A percentile compares a stretch with the other conserved stretches of the same genome.
Evolutionary conservation across 2,329 filamentous ascomycete species (phyloP).

Genomic region (Hyphodiscus sp.): DNA sequence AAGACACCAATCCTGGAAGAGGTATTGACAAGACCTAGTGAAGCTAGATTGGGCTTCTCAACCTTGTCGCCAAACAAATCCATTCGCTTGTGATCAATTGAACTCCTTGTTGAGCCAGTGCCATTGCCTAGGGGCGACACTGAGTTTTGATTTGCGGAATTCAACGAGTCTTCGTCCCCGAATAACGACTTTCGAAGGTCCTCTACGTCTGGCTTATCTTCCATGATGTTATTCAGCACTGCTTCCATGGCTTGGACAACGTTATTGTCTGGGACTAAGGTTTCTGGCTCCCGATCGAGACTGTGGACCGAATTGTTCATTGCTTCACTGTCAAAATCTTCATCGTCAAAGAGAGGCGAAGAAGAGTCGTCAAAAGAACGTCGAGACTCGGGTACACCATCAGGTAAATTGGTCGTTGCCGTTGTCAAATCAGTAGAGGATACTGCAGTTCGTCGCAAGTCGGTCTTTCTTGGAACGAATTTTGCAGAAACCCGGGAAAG

Average conservation of each 20-base stretch:
- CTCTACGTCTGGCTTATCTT: slow-evolving; percentile 63
- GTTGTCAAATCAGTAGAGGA: slow-evolving; percentile 54
- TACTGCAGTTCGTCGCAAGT: slow-evolving; percentile 52
- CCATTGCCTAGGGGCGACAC: slow-evolving; percentile 46
- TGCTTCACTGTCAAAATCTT: slow-evolving; percentile 66
- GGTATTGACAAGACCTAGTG: slow-evolving; percentile 81
- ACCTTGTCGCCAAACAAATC: slow-evolving; percentile 41
- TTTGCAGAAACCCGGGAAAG: slow-evolving; percentile 43
- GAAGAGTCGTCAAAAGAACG: slow-evolving; percentile 61
- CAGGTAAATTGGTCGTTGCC: slow-evolving; percentile 32
- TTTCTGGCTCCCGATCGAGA: slow-evolving; percentile 63
- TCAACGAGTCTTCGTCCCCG: slow-evolving; percentile 38
- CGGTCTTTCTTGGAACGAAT: slow-evolving; percentile 37
- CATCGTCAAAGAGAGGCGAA: slow-evolving; percentile 71
- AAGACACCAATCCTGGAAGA: slow-evolving; percentile 89
- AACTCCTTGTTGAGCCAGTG: slow-evolving; percentile 51
- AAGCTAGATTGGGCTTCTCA: slow-evolving; percentile 81
- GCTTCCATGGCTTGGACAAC: slow-evolving; percentile 91
- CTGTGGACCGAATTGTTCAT: slow-evolving; percentile 69
- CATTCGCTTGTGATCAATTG: slow-evolving; percentile 47
- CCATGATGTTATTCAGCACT: slow-evolving; percentile 87
- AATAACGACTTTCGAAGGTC: slow-evolving; percentile 64
- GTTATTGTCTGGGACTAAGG: slow-evolving; percentile 59
- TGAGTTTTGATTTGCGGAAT: slow-evolving; percentile 40
- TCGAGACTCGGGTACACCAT: slow-evolving; percentile 39